A percentile compares a stretch with the other conserved stretches of the same genome.
Evolutionary conservation across 2,329 filamentous ascomycete species (phyloP).

Genomic region (Fusarium miscanthi): DNA sequence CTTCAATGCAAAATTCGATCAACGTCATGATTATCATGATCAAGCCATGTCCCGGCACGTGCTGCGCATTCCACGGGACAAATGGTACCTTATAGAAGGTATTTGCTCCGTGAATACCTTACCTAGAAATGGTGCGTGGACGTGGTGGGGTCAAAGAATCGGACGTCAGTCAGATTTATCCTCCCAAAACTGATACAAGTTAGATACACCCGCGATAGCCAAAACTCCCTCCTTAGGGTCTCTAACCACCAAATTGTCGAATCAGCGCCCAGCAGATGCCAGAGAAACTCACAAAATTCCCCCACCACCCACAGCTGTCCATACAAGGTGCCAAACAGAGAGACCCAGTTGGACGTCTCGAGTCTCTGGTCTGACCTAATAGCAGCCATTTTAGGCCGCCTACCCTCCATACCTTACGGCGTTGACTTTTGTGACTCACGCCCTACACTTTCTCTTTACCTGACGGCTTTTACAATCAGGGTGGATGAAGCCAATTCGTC

Average conservation of each 20-base stretch:
- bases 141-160: conserved; percentile 10
- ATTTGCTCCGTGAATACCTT: background rate
- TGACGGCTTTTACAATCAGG: conserved; percentile 33
- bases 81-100: background rate
- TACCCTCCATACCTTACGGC: conserved; percentile 4
- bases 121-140: background rate
- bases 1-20: background rate
- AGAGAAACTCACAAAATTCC: conserved; percentile 36
- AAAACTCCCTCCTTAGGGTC: conserved; percentile 31
- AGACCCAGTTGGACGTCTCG: conserved; percentile 13
- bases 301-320: conserved; percentile 39
- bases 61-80: background rate
- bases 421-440: conserved; percentile 46
- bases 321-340: conserved; percentile 14
- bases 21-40: background rate
- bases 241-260: conserved; percentile 35
- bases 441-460: conserved; percentile 32
- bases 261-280: conserved; percentile 38
- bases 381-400: conserved; percentile 2
- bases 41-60: background rate
- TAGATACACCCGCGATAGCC: background rate
- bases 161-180: conserved; percentile 4
- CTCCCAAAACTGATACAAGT: conserved; percentile 6
- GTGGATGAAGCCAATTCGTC: conserved; percentile 48
- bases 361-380: conserved; percentile 14